Evolutionary conservation across 2,329 filamentous ascomycete species (phyloP).

Genomic region (Fusarium marasasianum): DNA sequence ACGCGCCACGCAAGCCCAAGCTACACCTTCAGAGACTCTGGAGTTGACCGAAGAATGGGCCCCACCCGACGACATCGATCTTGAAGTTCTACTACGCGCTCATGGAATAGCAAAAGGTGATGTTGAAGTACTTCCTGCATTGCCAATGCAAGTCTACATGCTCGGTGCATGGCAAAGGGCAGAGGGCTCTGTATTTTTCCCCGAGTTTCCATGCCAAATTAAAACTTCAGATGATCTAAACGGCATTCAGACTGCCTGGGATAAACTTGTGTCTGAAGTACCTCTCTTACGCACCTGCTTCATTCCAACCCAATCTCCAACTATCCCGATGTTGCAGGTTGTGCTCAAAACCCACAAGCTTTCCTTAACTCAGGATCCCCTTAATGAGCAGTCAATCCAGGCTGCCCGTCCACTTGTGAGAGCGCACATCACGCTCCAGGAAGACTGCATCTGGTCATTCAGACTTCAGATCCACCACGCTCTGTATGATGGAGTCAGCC

Average conservation of each 20-base stretch:
- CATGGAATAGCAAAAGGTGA: conserved; percentile 54
- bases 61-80: conserved; percentile 51
- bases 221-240: conserved; percentile 49
- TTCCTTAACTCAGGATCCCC: neutral
- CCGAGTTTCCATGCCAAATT: conserved; percentile 72
- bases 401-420: conserved; percentile 24
- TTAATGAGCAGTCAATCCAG: neutral
- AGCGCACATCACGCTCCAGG: conserved; percentile 7
- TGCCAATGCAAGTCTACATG: conserved; percentile 84
- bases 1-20: conserved; percentile 4
- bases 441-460: conserved; percentile 45
- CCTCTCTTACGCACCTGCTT: conserved; percentile 77
- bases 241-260: conserved; percentile 69
- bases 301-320: conserved; percentile 56
- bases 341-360: conserved; percentile 52
- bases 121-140: conserved; percentile 73
- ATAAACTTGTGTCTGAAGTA: conserved; percentile 60
- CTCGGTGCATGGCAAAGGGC: conserved; percentile 78
- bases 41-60: conserved; percentile 38
- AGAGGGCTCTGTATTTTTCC: conserved; percentile 74
- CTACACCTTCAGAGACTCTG: neutral
- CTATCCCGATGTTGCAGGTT: conserved; percentile 70
- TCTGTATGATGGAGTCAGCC: conserved; percentile 85
- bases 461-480: conserved; percentile 81
- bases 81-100: conserved; percentile 48